phyloP scores from a whole-genome alignment of 192 early-diverging fungal genomes.

The Backusella tuberculispora region DNA sequence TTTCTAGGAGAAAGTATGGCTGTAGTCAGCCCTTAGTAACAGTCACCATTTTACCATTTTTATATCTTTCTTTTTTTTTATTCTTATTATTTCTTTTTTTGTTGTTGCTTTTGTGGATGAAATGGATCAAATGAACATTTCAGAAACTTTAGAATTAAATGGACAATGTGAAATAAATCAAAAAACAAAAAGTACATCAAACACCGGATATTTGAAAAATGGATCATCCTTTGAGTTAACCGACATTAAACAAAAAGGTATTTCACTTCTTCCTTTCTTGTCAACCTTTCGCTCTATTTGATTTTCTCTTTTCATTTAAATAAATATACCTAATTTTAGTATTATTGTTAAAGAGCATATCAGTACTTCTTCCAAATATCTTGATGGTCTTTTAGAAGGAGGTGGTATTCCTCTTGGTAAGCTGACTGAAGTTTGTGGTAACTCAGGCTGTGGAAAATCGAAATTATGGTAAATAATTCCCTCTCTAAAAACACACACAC shows the following conservation, averaged over 20 bases:
- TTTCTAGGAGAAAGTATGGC: too few species aligned
- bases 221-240: not conserved
- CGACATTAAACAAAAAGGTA: not conserved
- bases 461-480: conserved; percentile 9
- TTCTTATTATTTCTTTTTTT: too few species aligned
- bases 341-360: not conserved
- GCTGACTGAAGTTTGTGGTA: conserved; percentile 22
- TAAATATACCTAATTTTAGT: too few species aligned
- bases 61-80: too few species aligned
- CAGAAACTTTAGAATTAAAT: too few species aligned
- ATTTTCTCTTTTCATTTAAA: not conserved
- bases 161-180: too few species aligned
- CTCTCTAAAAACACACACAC: not conserved
- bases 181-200: too few species aligned
- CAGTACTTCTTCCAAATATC: not conserved
- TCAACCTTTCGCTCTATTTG: not conserved
- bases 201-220: not conserved
- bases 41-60: too few species aligned
- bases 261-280: not conserved
- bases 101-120: too few species aligned
- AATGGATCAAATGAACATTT: too few species aligned
- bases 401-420: conserved; percentile 18
- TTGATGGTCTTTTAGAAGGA: not conserved
- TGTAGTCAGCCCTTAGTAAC: too few species aligned
- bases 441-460: conserved; percentile 26